Evolutionary conservation across 371 early-diverging fungal genomes (phyloP).

Genomic region (Apophysomyces variabilis): DNA sequence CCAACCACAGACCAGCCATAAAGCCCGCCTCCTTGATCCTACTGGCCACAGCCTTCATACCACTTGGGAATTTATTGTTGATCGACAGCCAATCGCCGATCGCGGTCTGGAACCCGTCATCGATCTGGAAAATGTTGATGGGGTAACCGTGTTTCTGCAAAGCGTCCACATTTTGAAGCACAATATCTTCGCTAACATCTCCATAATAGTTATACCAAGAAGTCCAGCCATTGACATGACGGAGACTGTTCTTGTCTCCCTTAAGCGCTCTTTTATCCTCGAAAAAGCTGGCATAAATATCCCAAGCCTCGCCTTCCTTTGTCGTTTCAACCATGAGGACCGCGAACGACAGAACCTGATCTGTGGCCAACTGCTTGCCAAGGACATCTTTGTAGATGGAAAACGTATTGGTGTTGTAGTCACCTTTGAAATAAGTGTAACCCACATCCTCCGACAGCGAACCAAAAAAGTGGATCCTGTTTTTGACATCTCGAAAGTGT

Average conservation of each 20-base stretch:
- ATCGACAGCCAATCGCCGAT: constrained; percentile 66
- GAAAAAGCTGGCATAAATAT: constrained; percentile 46
- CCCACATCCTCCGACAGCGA: constrained; percentile 58
- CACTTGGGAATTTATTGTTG: constrained; percentile 56
- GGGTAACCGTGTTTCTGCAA: constrained; percentile 48
- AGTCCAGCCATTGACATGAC: constrained; percentile 63
- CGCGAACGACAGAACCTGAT: constrained; percentile 30
- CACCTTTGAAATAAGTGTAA: constrained; percentile 60
- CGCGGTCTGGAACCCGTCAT: constrained; percentile 63
- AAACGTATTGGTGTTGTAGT: constrained; percentile 44
- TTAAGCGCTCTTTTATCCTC: constrained; percentile 35
- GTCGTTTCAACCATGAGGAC: constrained; percentile 37
- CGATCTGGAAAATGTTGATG: constrained; percentile 64
- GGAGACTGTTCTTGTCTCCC: constrained; percentile 27
- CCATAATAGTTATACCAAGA: constrained; percentile 67
- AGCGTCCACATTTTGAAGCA: constrained; percentile 51
- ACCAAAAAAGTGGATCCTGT: constrained; percentile 51
- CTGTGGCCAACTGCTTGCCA: constrained; percentile 33
- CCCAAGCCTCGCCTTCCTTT: constrained; percentile 52
- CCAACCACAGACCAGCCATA: constrained; percentile 64
- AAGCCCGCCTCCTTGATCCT: constrained; percentile 49
- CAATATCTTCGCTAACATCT: constrained; percentile 55
- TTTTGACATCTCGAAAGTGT: constrained; percentile 51
- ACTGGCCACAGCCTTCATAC: constrained; percentile 47
- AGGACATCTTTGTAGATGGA: constrained; percentile 54